Evolutionary conservation across 225 moss, liverwort and hornwort genomes (phyloP).

Genomic region (Anthoceros angustus): DNA sequence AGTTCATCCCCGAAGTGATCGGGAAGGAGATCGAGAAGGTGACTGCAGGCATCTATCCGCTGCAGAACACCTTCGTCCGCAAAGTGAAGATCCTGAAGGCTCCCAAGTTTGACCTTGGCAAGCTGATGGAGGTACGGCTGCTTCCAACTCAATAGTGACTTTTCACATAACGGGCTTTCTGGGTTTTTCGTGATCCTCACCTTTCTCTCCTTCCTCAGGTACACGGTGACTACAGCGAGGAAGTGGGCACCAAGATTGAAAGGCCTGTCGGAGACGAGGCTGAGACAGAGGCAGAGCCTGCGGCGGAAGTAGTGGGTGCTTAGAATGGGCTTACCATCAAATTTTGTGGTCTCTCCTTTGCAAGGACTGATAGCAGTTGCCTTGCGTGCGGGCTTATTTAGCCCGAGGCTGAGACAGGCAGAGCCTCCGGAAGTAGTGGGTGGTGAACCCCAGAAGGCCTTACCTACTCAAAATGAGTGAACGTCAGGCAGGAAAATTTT

Average conservation of each 20-base stretch:
- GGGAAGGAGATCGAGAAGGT: conserved; percentile 54
- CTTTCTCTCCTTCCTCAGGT: conserved; percentile 5
- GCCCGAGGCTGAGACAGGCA: too few relatives aligned
- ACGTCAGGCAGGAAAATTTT: too few relatives aligned
- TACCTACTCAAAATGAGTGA: too few relatives aligned
- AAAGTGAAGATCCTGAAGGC: conserved; percentile 52
- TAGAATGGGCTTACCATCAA: not conserved
- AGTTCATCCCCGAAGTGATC: conserved; percentile 39
- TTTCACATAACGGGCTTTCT: not conserved
- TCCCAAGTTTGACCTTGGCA: conserved; percentile 47
- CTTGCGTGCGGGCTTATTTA: too few relatives aligned
- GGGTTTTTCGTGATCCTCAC: not conserved
- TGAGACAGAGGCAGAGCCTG: conserved; percentile 15
- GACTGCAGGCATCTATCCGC: conserved; percentile 44
- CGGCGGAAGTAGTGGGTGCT: conserved; percentile 22
- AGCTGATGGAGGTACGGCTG: conserved; percentile 36
- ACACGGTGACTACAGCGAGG: conserved; percentile 30
- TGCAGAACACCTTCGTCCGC: conserved; percentile 35
- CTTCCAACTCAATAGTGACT: not conserved
- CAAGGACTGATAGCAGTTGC: too few relatives aligned
- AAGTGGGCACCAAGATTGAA: conserved; percentile 25
- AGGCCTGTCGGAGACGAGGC: conserved; percentile 24
- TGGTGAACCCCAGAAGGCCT: too few relatives aligned
- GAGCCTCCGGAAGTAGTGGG: too few relatives aligned
- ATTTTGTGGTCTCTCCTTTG: too few relatives aligned